Evolutionary conservation across 1,284 basidiomycete species (phyloP).

Genomic region (Rhodotorula sp.): DNA sequence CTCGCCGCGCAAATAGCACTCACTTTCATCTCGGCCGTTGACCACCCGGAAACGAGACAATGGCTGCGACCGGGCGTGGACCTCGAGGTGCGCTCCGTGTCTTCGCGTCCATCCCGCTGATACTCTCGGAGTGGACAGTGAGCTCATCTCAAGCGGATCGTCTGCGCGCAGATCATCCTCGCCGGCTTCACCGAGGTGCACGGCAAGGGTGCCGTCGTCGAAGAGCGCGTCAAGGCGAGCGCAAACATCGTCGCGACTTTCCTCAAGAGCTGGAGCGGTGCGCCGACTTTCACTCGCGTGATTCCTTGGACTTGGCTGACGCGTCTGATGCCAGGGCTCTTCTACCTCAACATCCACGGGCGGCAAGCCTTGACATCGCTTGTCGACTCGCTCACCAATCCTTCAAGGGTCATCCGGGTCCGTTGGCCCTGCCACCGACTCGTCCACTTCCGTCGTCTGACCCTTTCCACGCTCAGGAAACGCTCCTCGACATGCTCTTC

Average conservation of each 20-base stretch:
- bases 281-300: too few relatives aligned
- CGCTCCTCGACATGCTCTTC: slow-evolving; percentile 90
- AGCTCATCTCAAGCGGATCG: slow-evolving; percentile 41
- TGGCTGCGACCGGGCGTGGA: slow-evolving; percentile 82
- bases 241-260: slow-evolving; percentile 78
- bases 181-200: slow-evolving; percentile 88
- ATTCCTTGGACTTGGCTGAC: too few relatives aligned
- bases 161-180: slow-evolving; percentile 59
- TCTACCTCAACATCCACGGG: slow-evolving; percentile 91
- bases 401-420: slow-evolving; percentile 80
- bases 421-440: background rate
- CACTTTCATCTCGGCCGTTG: slow-evolving; percentile 79
- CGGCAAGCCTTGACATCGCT: slow-evolving; percentile 81
- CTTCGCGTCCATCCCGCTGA: too few relatives aligned
- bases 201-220: slow-evolving; percentile 73
- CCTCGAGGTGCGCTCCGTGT: slow-evolving; percentile 67
- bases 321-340: slow-evolving; percentile 62
- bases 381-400: slow-evolving; percentile 82
- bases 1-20: slow-evolving; percentile 80
- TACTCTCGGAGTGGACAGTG: background rate
- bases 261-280: slow-evolving; percentile 92
- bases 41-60: slow-evolving; percentile 77
- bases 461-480: slow-evolving; percentile 61
- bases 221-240: slow-evolving; percentile 70
- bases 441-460: background rate